Evolutionary conservation across 768 basidiomycete species (phyloP), one percentile per base, ranked within the genome.

Genomic region (Jaapia argillacea): DNA sequence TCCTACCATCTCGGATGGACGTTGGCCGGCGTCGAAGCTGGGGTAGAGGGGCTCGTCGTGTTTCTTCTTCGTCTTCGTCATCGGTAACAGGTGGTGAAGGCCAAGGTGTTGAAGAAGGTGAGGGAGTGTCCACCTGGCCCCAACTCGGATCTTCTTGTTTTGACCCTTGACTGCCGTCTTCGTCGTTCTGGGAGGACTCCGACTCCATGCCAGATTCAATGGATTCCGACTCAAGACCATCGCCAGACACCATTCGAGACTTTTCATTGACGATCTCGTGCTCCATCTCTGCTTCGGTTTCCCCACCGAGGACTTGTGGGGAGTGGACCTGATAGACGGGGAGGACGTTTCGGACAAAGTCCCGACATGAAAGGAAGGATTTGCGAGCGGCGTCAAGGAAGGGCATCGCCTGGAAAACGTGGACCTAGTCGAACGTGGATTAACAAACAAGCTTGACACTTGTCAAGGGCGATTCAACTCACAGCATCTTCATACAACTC

Each of bases 401-500:
- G 0, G 88, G 85, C 52, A 88, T 86, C 13, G 79, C 71, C 58
- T 94, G 92, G 58, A 97, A 97, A 10, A 94, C 86, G 52, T 97
- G 92, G 10, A 91, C 74, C 85, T 88, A 51, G 1, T 13, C 20
- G 24, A 13, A 38, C 21, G 41, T 44, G 12, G 24, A 36, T 42
- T 22, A 36, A 23, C 4, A 39, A 38, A 24, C 20, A 44, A 39
- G 20, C 24, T 20, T 24, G 23, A 24, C 36, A 35, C 5, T 21
- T 24, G 26, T 2, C n/a, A 21, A 10, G 24, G 13, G 6, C 10
- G 4, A 33, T 4, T 20, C 16, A 6, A 68, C 82, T 54, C 54
- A 93, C 90, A 41, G 82, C 85, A 62, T 99, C 94, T 54, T 93
- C 84, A 54, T 87, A 96, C 28, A 88, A 61, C 58, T 97, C 92